A percentile compares a stretch with the other conserved stretches of the same genome.
These are phyloP conservation scores for Neoscytalidium dimidiatum DNA, from an alignment of 2,329 filamentous ascomycete species.

Conservation along the genomic window DNA sequence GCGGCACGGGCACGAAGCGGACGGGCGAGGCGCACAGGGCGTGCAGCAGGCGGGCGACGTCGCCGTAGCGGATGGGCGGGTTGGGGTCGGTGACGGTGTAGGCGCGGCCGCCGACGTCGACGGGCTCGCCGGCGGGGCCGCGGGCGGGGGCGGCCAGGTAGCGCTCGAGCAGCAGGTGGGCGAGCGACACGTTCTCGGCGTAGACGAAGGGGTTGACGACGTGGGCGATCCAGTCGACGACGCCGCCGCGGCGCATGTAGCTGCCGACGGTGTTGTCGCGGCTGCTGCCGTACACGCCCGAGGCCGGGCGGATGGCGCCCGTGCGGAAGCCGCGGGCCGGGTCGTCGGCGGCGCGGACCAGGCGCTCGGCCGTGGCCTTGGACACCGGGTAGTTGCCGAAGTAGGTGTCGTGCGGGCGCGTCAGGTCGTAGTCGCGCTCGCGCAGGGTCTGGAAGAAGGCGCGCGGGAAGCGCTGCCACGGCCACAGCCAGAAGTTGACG, in stretches of 20 bases:
- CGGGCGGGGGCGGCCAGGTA: constrained; percentile 46
- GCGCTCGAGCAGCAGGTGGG: constrained; percentile 56
- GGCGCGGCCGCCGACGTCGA: constrained; percentile 45
- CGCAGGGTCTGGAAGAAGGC: constrained; percentile 51
- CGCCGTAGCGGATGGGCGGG: constrained; percentile 44
- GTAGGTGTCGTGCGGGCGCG: constrained; percentile 44
- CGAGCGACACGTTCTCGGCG: constrained; percentile 55
- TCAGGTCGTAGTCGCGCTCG: constrained; percentile 35
- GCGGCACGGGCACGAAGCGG: constrained; percentile 35
- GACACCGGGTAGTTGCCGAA: constrained; percentile 51
- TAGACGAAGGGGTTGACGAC: constrained; percentile 55
- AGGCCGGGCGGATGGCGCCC: constrained; percentile 56
- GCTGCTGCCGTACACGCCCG: constrained; percentile 55
- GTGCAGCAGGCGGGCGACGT: constrained; percentile 42
- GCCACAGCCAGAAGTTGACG: constrained; percentile 46
- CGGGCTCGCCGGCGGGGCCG: background rate
- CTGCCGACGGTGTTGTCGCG: constrained; percentile 37
- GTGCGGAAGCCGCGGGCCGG: constrained; percentile 48
- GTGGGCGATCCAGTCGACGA: constrained; percentile 45
- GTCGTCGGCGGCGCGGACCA: constrained; percentile 50
- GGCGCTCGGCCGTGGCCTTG: constrained; percentile 55
- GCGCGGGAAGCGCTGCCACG: constrained; percentile 45
- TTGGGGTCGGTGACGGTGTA: constrained; percentile 56
- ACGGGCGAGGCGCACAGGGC: constrained; percentile 35
- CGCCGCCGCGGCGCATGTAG: constrained; percentile 16